Conservation (phyloP, 2,329 filamentous ascomycete species). For the Pezicula radicicola region DNA sequence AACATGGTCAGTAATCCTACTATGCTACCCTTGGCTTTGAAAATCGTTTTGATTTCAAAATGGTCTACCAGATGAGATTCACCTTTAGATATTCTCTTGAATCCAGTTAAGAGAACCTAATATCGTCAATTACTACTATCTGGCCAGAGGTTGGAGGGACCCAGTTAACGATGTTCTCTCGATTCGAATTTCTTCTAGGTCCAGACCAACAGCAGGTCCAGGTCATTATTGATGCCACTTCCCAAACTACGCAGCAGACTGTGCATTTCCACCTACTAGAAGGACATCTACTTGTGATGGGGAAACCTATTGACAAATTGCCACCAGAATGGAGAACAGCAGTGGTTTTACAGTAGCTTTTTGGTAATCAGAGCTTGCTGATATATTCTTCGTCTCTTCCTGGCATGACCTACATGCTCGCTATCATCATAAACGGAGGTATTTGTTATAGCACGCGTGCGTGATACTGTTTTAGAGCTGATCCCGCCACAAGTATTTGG, state of each 20-base stretch:
- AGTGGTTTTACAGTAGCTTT: slow-evolving; percentile 43
- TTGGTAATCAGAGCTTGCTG: slow-evolving; percentile 48
- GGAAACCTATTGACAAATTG: slow-evolving; percentile 46
- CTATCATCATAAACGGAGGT: slow-evolving; percentile 30
- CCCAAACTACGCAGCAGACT: slow-evolving; percentile 21
- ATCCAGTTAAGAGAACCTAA: slow-evolving; percentile 24
- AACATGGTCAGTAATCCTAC: slow-evolving; percentile 36
- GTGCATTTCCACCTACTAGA: slow-evolving; percentile 43
- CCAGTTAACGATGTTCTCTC: slow-evolving; percentile 10
- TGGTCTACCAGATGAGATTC: slow-evolving; percentile 33
- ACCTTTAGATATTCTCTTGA: slow-evolving; percentile 34
- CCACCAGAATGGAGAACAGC: slow-evolving; percentile 47
- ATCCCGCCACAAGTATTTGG: slow-evolving; percentile 32
- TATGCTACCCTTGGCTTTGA: slow-evolving; percentile 30
- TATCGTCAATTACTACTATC: slow-evolving; percentile 32
- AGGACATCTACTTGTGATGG: slow-evolving; percentile 47
- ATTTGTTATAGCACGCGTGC: slow-evolving; percentile 42
- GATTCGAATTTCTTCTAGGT: slow-evolving; percentile 20
- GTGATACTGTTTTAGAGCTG: slow-evolving; percentile 27
- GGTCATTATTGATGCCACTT: slow-evolving; percentile 24
- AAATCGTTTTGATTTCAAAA: slow-evolving; percentile 44
- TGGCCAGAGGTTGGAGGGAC: slow-evolving; percentile 37
- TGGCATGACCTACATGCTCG: slow-evolving; percentile 49
- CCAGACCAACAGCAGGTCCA: slow-evolving; percentile 31
- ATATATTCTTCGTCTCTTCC: slow-evolving; percentile 47